phyloP scores from a whole-genome alignment of 148 eudicot species.

The Chenopodium berlandieri region DNA sequence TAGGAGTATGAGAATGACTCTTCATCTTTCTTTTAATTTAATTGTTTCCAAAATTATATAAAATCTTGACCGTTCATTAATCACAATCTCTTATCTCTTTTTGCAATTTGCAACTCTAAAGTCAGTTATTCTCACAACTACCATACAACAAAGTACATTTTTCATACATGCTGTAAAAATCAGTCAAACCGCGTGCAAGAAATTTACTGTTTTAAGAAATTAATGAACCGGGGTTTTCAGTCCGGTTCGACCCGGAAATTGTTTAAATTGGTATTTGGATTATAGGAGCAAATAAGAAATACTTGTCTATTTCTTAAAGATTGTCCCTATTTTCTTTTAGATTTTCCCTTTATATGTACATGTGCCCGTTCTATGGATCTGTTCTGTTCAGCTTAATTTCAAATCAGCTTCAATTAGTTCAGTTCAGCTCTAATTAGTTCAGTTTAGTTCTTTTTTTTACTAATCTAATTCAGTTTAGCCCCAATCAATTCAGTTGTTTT shows the following conservation, averaged over 20 bases:
- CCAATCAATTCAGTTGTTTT: no score
- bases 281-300: neutral
- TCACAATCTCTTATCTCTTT: neutral
- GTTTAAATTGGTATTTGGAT: neutral
- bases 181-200: neutral
- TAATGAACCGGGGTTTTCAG: neutral
- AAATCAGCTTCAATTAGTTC: no score
- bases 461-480: no score
- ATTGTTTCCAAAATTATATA: neutral
- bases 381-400: no score
- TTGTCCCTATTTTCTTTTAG: no score
- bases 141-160: neutral
- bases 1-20: conserved; percentile 10
- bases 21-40: neutral
- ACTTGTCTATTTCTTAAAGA: no score
- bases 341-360: no score
- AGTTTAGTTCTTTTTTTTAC: no score
- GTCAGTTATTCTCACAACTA: neutral
- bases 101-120: neutral
- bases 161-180: neutral
- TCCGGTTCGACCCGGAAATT: neutral
- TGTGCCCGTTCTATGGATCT: no score
- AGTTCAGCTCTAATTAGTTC: no score
- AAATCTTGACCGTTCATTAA: conserved; percentile 9
- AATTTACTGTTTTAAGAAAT: neutral